Conservation (phyloP, 2,329 filamentous ascomycete genomes). For the Magnaporthiopsis incrustans region DNA sequence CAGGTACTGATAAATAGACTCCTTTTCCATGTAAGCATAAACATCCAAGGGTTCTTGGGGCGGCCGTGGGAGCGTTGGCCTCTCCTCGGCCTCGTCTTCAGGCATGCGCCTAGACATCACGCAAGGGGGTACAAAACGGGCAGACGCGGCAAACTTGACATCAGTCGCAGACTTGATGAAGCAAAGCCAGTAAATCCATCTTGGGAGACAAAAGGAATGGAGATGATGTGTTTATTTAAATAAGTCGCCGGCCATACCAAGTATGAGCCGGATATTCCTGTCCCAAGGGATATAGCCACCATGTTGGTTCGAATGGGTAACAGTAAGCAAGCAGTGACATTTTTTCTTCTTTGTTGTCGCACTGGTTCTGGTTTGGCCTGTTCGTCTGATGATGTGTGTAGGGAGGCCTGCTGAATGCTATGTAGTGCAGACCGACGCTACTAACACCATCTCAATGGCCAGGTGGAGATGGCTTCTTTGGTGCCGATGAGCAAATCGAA, state of each 20-base stretch:
- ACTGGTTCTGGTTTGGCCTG: neutral
- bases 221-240: neutral
- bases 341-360: neutral
- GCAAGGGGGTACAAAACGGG: neutral
- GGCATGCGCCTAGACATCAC: neutral
- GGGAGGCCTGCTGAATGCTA: neutral
- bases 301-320: neutral
- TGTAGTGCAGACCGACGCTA: neutral
- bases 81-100: neutral
- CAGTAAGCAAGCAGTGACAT: neutral
- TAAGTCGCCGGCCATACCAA: neutral
- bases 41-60: neutral
- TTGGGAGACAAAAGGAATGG: neutral
- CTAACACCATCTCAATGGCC: neutral
- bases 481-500: neutral
- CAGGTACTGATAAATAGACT: neutral
- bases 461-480: neutral
- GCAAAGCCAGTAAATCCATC: neutral
- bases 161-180: neutral
- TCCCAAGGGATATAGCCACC: neutral
- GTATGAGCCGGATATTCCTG: neutral
- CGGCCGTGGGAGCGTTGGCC: neutral
- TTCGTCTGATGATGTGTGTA: neutral
- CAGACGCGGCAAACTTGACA: neutral
- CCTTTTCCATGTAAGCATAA: too few relatives aligned